phyloP scores from a whole-genome alignment of 2,329 filamentous ascomycete species.

The Aspergillus chevalieri region DNA sequence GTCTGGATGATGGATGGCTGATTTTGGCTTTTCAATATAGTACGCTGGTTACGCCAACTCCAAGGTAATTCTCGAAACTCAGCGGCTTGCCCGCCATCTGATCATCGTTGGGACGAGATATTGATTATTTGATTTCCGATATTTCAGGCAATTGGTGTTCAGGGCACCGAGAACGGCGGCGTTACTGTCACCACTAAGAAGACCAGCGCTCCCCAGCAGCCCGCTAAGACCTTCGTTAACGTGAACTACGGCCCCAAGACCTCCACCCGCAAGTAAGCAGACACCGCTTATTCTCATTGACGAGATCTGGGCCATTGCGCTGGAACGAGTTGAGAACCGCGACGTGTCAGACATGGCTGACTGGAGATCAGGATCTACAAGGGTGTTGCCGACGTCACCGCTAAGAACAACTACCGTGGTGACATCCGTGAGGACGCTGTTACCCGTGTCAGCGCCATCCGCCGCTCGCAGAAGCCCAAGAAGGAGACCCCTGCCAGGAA shows the following conservation, averaged over 20 bases:
- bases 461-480: conserved; percentile 68
- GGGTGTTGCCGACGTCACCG: conserved; percentile 72
- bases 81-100: too few species aligned
- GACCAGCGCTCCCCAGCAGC: conserved; percentile 63
- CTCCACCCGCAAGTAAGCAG: conserved; percentile 69
- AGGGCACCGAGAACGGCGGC: conserved; percentile 68
- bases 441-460: conserved; percentile 79
- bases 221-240: conserved; percentile 59
- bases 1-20: conserved; percentile 10
- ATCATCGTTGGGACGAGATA: background rate
- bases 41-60: conserved; percentile 89
- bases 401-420: conserved; percentile 78
- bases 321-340: background rate
- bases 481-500: conserved; percentile 71
- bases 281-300: background rate
- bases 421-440: conserved; percentile 74
- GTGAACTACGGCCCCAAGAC: conserved; percentile 66
- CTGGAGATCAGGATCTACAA: conserved; percentile 67
- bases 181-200: conserved; percentile 83
- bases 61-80: conserved; percentile 59
- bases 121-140: conserved; percentile 6
- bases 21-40: conserved; percentile 41
- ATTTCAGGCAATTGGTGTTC: conserved; percentile 71
- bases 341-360: conserved; percentile 14
- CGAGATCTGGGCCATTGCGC: background rate